These are phyloP conservation scores for Diplodia mutila DNA, from an alignment of 2,329 filamentous ascomycete species.

Conservation along the genomic window DNA sequence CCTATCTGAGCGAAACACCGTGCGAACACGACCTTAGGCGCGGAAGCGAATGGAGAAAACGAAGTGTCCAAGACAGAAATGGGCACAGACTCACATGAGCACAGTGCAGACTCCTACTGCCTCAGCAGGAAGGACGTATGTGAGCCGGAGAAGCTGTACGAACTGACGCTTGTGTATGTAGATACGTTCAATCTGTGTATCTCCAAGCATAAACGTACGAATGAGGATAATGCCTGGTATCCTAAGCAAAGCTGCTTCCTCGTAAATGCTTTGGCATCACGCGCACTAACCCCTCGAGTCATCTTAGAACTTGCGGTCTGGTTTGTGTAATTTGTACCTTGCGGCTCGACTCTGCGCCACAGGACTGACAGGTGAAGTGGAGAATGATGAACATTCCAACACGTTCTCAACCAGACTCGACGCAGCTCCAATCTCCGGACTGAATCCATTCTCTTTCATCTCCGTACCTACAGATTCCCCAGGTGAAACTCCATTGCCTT, in stretches of 20 bases:
- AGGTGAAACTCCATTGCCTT: neutral
- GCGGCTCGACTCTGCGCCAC: neutral
- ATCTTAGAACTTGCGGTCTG: neutral
- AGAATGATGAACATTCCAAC: slow-evolving; percentile 1
- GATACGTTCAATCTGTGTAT: neutral
- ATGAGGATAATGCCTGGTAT: neutral
- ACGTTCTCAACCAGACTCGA: neutral
- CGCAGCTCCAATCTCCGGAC: neutral
- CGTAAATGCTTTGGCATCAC: neutral
- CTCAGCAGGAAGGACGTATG: neutral
- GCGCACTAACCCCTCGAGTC: neutral
- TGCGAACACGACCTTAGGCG: neutral
- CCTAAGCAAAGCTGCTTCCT: neutral
- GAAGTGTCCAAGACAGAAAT: neutral
- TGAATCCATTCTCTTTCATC: neutral
- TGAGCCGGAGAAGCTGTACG: neutral
- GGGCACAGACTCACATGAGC: slow-evolving; percentile 1
- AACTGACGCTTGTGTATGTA: neutral
- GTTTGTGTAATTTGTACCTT: neutral
- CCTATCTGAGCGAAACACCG: slow-evolving; percentile 15
- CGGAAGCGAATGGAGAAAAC: neutral
- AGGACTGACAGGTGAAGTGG: neutral
- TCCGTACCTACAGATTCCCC: neutral
- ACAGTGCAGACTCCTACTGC: neutral
- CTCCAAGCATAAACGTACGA: neutral